Percentiles rank a stretch among this genome's conserved stretches.
phyloP scores from a whole-genome alignment of 176 grass and related monocot species.

The Musa acuminata region DNA sequence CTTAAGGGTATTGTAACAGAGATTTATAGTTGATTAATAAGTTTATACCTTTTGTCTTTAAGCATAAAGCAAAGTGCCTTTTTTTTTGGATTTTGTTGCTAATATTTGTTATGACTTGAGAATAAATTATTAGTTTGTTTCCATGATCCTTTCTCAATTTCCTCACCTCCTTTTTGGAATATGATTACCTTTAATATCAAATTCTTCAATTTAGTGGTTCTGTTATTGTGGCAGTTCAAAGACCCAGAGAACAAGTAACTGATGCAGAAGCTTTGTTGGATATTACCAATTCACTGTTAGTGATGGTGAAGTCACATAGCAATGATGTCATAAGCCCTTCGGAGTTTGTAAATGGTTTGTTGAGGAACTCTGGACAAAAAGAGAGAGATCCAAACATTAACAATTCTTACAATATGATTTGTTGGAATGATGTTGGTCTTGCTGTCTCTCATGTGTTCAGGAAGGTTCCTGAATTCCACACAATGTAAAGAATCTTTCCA shows the following conservation, averaged over 20 bases:
- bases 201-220: neutral
- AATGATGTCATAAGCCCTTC: slow-evolving; percentile 69
- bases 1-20: no score
- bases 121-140: no score
- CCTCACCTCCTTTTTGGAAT: no score
- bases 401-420: slow-evolving; percentile 20
- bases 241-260: slow-evolving; percentile 82
- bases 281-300: slow-evolving; percentile 56
- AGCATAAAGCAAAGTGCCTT: no score
- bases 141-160: no score
- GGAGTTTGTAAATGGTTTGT: slow-evolving; percentile 60
- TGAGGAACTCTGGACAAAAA: slow-evolving; percentile 55
- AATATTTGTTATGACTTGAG: no score
- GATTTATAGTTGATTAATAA: no score
- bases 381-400: slow-evolving; percentile 11
- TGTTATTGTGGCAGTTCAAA: slow-evolving; percentile 48
- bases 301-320: slow-evolving; percentile 61
- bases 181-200: no score
- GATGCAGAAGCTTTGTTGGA: slow-evolving; percentile 86
- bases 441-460: slow-evolving; percentile 49
- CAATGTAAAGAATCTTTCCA: slow-evolving; percentile 51
- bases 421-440: slow-evolving; percentile 54
- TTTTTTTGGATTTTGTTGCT: no score
- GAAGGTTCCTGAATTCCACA: slow-evolving; percentile 46
- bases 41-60: no score